Conservation (phyloP, 2,329 filamentous ascomycete species). For the Diplocarpon mali region DNA sequence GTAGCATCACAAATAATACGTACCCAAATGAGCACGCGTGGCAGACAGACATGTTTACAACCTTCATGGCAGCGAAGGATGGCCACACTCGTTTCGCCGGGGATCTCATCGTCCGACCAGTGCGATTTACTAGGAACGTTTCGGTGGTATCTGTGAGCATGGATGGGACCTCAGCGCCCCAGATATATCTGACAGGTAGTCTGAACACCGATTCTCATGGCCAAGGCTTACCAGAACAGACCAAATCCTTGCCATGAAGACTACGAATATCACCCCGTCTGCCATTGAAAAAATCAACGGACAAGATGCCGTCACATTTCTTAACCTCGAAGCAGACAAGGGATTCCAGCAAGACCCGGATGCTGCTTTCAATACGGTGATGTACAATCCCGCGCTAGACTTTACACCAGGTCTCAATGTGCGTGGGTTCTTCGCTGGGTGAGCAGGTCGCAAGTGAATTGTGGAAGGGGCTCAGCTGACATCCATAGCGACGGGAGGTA, state of each 20-base stretch:
- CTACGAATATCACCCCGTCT: constrained; percentile 31
- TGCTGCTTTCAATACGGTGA: constrained; percentile 31
- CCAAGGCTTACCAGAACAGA: background rate
- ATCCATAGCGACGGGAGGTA: background rate
- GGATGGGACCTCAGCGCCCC: constrained; percentile 45
- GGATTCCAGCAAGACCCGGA: constrained; percentile 30
- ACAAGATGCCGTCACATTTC: constrained; percentile 35
- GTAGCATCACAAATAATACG: constrained; percentile 9
- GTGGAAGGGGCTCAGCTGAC: background rate
- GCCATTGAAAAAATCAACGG: constrained; percentile 44
- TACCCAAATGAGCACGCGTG: constrained; percentile 39
- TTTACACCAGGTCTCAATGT: background rate
- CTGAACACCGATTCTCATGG: background rate
- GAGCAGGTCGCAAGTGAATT: background rate
- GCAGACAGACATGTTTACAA: constrained; percentile 40
- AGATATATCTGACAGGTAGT: constrained; percentile 40
- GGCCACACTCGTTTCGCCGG: constrained; percentile 49
- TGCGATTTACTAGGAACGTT: constrained; percentile 38
- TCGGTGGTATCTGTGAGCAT: constrained; percentile 46
- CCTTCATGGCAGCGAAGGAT: constrained; percentile 47
- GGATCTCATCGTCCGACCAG: constrained; percentile 38
- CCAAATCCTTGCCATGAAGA: constrained; percentile 11
- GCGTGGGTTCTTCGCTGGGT: constrained; percentile 24
- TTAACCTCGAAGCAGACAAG: constrained; percentile 33
- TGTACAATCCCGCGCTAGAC: constrained; percentile 26